Base-by-base conservation (phyloP, 257 asterid species). In the Penstemon davidsonii region DNA sequence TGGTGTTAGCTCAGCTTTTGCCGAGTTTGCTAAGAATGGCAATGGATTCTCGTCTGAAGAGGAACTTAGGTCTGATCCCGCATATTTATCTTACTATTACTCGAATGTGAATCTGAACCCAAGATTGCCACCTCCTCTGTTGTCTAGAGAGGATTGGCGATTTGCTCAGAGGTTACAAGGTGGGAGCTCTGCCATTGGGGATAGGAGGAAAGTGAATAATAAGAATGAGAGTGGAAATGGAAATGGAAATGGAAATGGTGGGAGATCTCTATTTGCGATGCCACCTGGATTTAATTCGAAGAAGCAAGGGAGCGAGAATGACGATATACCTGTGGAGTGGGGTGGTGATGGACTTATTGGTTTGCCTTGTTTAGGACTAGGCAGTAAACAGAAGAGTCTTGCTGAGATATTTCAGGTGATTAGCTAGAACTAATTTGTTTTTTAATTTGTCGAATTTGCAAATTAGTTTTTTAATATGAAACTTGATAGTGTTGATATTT, bases 71-170 rank as follows among this genome's bases (percentile, higher is more conserved):
- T 91, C 96, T 50, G 96, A 94, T 75, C 99, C 99, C 45, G 81
- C 90, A 0, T 94, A 94, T 57, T 71, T 80, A 5, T 82, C 96
- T 25, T 91, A 94, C 75, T 94, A 94, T 73, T 91, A 91, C 84
- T 82, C 98, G 0, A 91, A 94, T 64, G 91, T 86, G 45, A 94
- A 94, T 75, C 75, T 94, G 79, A 94, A 94, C 78, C 99, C 99
- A 38, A 91, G 99, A 86, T 79, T 94, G 69, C 99, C 99, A 0
- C 99, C 98, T n/a, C 99, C 99, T 71, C 79, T 88, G 66, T 33
- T 88, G 67, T 91, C 99, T 18, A 94, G 81, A 79, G 99, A 91
- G 85, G 99, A 91, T 76, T 91, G 96, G 96, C 82, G 99, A 25
- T 91, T 67, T 70, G 78, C 96, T 7, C 96, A 88, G 87, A 79